Base-by-base conservation (phyloP, 228 moss, liverwort and hornwort species). In the Sphagnum magellanicum region DNA sequence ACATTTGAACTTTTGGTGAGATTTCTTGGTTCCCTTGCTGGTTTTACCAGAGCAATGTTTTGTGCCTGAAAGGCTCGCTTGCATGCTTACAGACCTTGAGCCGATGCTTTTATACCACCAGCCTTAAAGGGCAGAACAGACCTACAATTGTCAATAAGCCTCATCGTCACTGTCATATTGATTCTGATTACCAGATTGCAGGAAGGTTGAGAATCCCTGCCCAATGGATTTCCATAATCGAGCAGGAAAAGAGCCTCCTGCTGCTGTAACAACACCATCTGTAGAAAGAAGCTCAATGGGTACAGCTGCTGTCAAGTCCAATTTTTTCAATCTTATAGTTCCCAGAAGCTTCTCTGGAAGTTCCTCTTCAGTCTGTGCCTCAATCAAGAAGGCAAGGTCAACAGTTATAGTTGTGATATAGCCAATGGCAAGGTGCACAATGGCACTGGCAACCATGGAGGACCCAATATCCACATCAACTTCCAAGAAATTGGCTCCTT, bases 381-480 rank as follows among this genome's bases (percentile, higher is more conserved):
- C 94, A 7, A 94, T 79, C 58, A 94, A 79, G 72, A 94, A 94
- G 52, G 91, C 94, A 72, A 94, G 66, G 75, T 94, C 94, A 12
- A 94, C 82, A 5, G 91, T 88, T 46, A 94, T 80, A 9, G 76
- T 74, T 32, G 89, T 74, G 16, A 94, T 4, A 63, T 94, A 91
- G 6, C 86, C 88, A 49, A 90, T 84, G 13, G 94, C 94, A 65
- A 94, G 80, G 55, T 89, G 91, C 62, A 94, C 84, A 70, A 94
- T 94, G 17, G 94, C 91, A 76, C 78, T 91, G 49, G 94, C 94
- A 65, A 94, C 84, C 63, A 91, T 84, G 16, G 94, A 94, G 16
- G 94, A 94, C 14, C 91, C 91, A 63, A 94, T 88, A 60, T 94
- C 94, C 72, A 94, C 89, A 78, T 91, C 94, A 50, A 94, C 82